Percentiles rank a stretch among this genome's conserved stretches.
These are phyloP conservation scores for Agaricales sp. DNA, from an alignment of 1,284 basidiomycete genomes.

Conservation along the genomic window DNA sequence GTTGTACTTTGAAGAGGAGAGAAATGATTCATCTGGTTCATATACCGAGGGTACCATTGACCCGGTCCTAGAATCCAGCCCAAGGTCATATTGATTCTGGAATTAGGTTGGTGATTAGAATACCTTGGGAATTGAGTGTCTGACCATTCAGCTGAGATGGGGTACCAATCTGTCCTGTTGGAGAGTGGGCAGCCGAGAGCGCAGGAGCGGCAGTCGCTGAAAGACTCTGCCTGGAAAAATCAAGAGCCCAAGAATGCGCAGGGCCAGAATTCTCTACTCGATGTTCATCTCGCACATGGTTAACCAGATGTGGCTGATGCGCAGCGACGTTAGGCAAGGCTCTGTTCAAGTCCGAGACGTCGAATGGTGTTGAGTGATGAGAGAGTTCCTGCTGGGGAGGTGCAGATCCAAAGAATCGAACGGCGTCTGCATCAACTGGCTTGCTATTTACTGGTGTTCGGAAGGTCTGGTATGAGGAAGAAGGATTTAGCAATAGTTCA, in stretches of 20 bases:
- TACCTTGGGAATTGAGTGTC: neutral
- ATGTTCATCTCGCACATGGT: too few species aligned
- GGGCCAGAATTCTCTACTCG: slow-evolving; percentile 30
- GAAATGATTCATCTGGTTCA: neutral
- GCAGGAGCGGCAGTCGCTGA: too few species aligned
- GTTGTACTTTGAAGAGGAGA: neutral
- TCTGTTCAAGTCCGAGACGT: slow-evolving; percentile 46
- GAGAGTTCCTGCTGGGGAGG: slow-evolving; percentile 23
- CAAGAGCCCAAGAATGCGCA: slow-evolving; percentile 39
- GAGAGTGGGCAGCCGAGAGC: too few species aligned
- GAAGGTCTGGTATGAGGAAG: slow-evolving; percentile 25
- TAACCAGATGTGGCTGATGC: too few species aligned
- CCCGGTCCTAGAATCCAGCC: neutral
- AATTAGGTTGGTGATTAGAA: neutral
- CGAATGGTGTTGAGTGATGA: slow-evolving; percentile 31
- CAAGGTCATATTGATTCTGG: neutral
- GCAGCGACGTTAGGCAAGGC: too few species aligned
- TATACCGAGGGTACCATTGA: neutral
- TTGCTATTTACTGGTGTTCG: slow-evolving; percentile 38
- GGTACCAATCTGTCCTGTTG: too few species aligned
- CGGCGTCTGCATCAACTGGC: slow-evolving; percentile 51
- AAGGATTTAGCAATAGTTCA: neutral
- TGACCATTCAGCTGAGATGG: too few species aligned
- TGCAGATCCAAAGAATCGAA: slow-evolving; percentile 45
- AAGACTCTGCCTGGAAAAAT: too few species aligned